Conservation (phyloP, 2,329 filamentous ascomycete genomes). For the Cryphonectria japonica region DNA sequence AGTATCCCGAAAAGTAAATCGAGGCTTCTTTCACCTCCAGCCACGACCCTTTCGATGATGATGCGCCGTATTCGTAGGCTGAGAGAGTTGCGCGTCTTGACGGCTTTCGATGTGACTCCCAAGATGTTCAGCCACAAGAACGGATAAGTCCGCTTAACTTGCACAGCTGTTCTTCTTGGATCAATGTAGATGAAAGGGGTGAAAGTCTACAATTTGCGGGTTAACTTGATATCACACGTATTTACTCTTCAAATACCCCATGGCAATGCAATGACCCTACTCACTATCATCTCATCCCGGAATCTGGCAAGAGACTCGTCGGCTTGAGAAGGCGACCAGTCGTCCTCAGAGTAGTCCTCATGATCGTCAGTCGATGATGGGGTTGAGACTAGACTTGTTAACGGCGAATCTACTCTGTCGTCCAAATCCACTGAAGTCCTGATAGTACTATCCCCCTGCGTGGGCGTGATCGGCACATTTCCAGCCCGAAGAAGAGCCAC, state of each 20-base stretch:
- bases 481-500: constrained; percentile 46
- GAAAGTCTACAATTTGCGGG: neutral
- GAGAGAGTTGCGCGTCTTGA: constrained; percentile 42
- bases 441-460: neutral
- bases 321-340: neutral
- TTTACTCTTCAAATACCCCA: neutral
- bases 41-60: constrained; percentile 46
- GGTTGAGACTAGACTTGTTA: neutral
- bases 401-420: neutral
- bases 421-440: neutral
- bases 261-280: neutral
- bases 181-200: neutral
- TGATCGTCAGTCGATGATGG: neutral
- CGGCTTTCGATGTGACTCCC: constrained; percentile 47
- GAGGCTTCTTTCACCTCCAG: constrained; percentile 49
- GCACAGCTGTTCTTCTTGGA: neutral
- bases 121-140: constrained; percentile 58
- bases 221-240: neutral
- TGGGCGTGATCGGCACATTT: constrained; percentile 8
- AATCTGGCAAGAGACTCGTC: neutral
- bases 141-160: constrained; percentile 39
- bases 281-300: neutral
- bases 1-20: constrained; percentile 55
- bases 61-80: constrained; percentile 46
- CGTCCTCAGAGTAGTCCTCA: neutral